Conservation (phyloP, 805 yeast genomes). For the Metschnikowia koreensis region DNA sequence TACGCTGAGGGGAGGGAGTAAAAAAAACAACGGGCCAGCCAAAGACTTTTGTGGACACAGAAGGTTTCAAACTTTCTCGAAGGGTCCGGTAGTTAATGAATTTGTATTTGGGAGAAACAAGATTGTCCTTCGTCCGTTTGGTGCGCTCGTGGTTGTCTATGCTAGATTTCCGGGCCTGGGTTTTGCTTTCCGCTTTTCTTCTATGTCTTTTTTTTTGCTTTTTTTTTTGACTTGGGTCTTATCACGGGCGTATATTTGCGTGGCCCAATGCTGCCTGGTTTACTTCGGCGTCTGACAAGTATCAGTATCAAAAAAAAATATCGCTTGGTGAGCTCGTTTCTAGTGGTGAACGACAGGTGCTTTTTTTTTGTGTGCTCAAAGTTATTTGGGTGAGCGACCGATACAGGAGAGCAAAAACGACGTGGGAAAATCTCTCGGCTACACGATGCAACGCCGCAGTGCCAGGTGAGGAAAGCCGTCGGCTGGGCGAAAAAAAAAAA, state of each 20-base stretch:
- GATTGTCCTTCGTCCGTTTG: background rate
- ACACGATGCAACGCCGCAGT: background rate
- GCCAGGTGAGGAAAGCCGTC: background rate
- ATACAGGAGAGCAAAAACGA: constrained; percentile 4
- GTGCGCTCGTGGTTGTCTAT: background rate
- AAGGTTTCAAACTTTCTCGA: background rate
- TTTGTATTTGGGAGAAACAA: background rate
- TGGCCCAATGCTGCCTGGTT: background rate
- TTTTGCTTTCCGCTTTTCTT: background rate
- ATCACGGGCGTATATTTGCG: background rate
- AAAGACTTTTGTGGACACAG: background rate
- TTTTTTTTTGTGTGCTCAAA: constrained; percentile 10
- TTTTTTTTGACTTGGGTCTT: background rate
- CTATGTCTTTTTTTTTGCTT: background rate
- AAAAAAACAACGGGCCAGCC: background rate
- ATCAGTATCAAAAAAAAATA: background rate
- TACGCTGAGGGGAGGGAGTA: background rate
- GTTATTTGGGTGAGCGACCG: constrained; percentile 5
- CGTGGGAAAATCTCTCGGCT: constrained; percentile 1
- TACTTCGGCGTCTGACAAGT: background rate
- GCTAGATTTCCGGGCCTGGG: background rate
- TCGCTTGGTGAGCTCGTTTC: background rate
- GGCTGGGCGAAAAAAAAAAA: background rate
- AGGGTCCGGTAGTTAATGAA: background rate
- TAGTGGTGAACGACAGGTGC: background rate